These are phyloP conservation scores for Trichosporon sp. DNA, from an alignment of 1,284 basidiomycete genomes.

Conservation along the genomic window DNA sequence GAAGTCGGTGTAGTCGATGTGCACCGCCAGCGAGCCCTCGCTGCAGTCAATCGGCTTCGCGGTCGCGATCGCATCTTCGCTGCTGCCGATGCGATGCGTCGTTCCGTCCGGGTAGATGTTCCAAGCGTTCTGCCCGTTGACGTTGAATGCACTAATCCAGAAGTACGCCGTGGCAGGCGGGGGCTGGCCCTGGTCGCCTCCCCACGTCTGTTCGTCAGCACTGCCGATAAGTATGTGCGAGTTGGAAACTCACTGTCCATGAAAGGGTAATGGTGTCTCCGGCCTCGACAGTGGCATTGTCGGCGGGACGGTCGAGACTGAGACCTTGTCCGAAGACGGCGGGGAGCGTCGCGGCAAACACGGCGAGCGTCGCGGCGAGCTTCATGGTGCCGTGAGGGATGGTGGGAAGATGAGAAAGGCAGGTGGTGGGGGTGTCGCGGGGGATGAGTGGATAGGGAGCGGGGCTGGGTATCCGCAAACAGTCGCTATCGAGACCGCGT, in stretches of 20 bases:
- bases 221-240: neutral
- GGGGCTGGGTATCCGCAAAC: neutral
- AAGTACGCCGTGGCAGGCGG: neutral
- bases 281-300: neutral
- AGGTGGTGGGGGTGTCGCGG: neutral
- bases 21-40: neutral
- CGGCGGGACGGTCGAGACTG: neutral
- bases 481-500: neutral
- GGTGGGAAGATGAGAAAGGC: neutral
- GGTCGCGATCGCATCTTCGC: neutral
- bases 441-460: neutral
- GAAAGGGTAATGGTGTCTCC: neutral
- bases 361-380: neutral
- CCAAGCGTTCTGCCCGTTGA: neutral
- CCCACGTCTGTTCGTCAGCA: constrained; percentile 4
- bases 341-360: neutral
- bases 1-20: constrained; percentile 1
- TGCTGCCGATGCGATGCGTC: neutral
- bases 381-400: neutral
- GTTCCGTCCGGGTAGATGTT: neutral
- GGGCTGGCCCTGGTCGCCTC: neutral
- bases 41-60: neutral
- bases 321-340: constrained; percentile 9
- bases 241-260: neutral
- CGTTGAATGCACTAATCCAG: constrained; percentile 3